Evolutionary conservation across 108 stramenopile species (phyloP).

Genomic region (Chaetoceros muelleri): DNA sequence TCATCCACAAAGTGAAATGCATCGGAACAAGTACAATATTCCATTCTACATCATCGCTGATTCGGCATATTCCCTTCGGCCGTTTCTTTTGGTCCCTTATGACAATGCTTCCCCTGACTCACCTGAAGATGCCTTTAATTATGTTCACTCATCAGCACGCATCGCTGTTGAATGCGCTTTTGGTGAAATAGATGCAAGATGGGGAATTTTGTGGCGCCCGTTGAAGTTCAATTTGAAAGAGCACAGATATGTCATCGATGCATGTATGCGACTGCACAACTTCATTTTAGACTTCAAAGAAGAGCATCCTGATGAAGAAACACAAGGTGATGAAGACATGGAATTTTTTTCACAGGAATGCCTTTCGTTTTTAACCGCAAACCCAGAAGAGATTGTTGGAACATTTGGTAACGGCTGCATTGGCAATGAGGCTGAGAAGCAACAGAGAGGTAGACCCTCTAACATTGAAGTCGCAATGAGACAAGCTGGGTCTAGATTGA

Average conservation of each 20-base stretch:
- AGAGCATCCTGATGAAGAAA: too few relatives aligned
- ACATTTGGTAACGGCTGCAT: too few relatives aligned
- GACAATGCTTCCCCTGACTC: slow-evolving; percentile 9
- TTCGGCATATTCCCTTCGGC: slow-evolving; percentile 10
- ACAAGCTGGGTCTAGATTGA: too few relatives aligned
- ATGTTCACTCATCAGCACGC: slow-evolving; percentile 8
- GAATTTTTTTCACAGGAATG: too few relatives aligned
- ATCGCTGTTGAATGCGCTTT: slow-evolving; percentile 25
- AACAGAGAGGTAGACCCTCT: too few relatives aligned
- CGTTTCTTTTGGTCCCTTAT: slow-evolving; percentile 13
- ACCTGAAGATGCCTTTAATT: slow-evolving; percentile 21
- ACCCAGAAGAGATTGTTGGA: too few relatives aligned
- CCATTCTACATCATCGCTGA: slow-evolving; percentile 17
- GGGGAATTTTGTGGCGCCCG: slow-evolving; percentile 21
- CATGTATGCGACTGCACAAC: slow-evolving; percentile 17
- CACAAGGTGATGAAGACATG: too few relatives aligned
- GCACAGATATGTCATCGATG: slow-evolving; percentile 6
- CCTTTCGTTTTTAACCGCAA: too few relatives aligned
- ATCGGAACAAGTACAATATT: too few relatives aligned
- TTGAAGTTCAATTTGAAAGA: slow-evolving; percentile 10
- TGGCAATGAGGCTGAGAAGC: too few relatives aligned
- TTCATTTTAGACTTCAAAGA: slow-evolving; percentile 18
- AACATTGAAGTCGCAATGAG: too few relatives aligned
- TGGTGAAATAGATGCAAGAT: slow-evolving; percentile 22
- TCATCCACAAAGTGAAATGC: too few relatives aligned